Conservation (phyloP, 306 rosid genomes). For the Pyrus pyrifolia region DNA sequence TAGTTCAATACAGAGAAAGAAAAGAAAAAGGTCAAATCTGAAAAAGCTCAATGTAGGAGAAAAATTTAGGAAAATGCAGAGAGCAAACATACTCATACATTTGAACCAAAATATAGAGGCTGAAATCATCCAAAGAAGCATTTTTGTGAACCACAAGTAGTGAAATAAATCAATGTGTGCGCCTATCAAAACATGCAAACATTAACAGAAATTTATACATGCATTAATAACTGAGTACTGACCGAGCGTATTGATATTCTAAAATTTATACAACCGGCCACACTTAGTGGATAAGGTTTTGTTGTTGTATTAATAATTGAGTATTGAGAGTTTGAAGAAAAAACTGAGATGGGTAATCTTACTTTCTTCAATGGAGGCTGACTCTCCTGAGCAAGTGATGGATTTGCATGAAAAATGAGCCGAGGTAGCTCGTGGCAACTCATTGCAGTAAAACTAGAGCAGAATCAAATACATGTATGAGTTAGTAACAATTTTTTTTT, state of each 20-base stretch:
- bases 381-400: conserved; percentile 35
- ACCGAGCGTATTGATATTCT: no score
- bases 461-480: conserved; percentile 12
- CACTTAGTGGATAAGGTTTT: no score
- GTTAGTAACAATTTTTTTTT: background rate
- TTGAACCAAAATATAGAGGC: background rate
- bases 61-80: background rate
- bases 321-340: background rate
- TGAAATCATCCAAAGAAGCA: background rate
- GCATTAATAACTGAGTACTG: background rate
- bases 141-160: background rate
- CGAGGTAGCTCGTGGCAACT: conserved; percentile 27
- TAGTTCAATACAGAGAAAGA: no score
- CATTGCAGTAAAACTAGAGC: conserved; percentile 27
- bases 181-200: background rate
- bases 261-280: no score
- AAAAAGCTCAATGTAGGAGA: background rate
- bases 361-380: conserved; percentile 43
- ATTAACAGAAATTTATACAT: background rate
- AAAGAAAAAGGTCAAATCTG: no score
- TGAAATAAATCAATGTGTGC: background rate
- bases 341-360: conserved; percentile 15
- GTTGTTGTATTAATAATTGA: no score
- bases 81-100: background rate
- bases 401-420: conserved; percentile 32